Conservation (phyloP, 106 monocot species). For the Dendrobium officinale region DNA sequence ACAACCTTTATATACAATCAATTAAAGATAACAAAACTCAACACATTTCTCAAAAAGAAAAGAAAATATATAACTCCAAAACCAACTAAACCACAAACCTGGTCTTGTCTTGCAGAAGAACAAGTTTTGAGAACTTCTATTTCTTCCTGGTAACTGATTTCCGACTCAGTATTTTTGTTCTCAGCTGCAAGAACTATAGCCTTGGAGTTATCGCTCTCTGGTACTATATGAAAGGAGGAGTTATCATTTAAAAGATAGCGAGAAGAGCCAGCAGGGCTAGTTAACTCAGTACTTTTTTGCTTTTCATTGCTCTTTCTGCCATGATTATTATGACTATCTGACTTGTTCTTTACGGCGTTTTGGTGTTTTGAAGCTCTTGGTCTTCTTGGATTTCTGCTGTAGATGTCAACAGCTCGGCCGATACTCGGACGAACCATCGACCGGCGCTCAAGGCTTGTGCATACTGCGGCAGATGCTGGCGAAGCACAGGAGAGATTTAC, state of each 20-base stretch:
- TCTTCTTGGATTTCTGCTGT: background rate
- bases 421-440: conserved; percentile 27
- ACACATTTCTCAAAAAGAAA: background rate
- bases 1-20: conserved; percentile 5
- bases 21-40: background rate
- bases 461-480: conserved; percentile 52
- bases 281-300: background rate
- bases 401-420: conserved; percentile 16
- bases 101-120: background rate
- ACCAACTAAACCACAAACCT: background rate
- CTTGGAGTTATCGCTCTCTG: conserved; percentile 9
- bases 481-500: conserved; percentile 64
- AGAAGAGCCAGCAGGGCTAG: conserved; percentile 50
- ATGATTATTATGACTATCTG: conserved; percentile 5
- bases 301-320: conserved; percentile 7
- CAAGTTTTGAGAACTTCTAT: background rate
- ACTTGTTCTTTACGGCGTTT: background rate
- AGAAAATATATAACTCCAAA: background rate
- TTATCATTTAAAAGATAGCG: conserved; percentile 43
- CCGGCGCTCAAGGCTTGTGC: conserved; percentile 43
- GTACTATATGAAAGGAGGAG: conserved; percentile 18
- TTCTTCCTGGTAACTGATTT: background rate
- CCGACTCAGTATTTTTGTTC: background rate
- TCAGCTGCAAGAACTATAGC: background rate
- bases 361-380: background rate